Evolutionary conservation across 2,329 filamentous ascomycete species (phyloP).

Genomic region (Neurospora sp.): DNA sequence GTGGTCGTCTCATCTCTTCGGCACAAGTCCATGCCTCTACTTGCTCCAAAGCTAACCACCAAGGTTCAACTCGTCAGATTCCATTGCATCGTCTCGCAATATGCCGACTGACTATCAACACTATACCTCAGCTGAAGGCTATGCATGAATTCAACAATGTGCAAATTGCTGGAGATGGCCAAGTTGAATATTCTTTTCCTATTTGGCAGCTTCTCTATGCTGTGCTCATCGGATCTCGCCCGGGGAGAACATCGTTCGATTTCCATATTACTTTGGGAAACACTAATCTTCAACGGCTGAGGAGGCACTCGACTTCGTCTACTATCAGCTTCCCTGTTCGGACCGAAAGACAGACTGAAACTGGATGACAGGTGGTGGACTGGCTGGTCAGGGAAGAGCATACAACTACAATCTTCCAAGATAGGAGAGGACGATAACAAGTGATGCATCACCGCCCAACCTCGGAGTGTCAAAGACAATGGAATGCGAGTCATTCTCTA

Average conservation of each 20-base stretch:
- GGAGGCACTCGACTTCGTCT: not conserved
- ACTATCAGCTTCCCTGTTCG: not conserved
- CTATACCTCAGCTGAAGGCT: not conserved
- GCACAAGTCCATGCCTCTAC: not conserved
- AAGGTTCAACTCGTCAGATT: not conserved
- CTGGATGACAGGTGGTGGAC: not conserved
- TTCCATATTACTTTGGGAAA: not conserved
- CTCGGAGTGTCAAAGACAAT: not conserved
- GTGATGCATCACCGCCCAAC: not conserved
- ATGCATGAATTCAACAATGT: not conserved
- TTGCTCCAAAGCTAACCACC: not conserved
- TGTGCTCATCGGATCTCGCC: not conserved
- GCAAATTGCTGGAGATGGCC: not conserved
- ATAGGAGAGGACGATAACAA: not conserved
- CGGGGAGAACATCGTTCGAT: not conserved
- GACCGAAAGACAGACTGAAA: not conserved
- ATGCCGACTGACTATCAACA: not conserved
- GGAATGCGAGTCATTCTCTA: not conserved
- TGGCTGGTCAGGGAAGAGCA: not conserved
- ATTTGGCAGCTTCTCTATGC: not conserved
- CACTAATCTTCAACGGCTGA: not conserved
- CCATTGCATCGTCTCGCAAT: not conserved
- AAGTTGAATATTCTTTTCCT: not conserved
- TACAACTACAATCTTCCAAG: not conserved
- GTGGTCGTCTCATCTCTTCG: not conserved